Conservation (phyloP, 2,329 filamentous ascomycete genomes). For the Sporothrix brunneoviolacea region DNA sequence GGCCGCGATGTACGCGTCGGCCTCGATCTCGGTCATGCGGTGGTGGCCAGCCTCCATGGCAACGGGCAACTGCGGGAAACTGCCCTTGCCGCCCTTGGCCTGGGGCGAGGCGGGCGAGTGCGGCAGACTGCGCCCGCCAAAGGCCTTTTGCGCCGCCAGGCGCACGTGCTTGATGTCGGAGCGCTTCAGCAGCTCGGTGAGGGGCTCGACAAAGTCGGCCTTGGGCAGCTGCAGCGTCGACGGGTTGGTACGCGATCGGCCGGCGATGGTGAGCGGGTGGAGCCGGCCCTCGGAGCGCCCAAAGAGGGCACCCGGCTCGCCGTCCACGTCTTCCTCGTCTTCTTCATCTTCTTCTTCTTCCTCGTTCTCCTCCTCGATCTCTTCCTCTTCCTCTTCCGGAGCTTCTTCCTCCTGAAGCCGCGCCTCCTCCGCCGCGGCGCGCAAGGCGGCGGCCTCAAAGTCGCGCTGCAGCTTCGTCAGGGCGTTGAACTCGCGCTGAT, state of each 20-base stretch:
- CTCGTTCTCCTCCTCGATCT: slow-evolving; percentile 18
- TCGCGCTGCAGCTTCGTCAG: slow-evolving; percentile 51
- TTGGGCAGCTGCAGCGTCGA: slow-evolving; percentile 69
- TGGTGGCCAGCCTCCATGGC: slow-evolving; percentile 56
- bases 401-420: slow-evolving; percentile 23
- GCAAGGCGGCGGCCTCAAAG: slow-evolving; percentile 41
- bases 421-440: slow-evolving; percentile 31
- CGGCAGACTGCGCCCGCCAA: slow-evolving; percentile 72
- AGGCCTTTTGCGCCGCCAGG: slow-evolving; percentile 62
- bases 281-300: slow-evolving; percentile 28
- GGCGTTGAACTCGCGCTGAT: slow-evolving; percentile 47
- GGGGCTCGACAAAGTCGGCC: slow-evolving; percentile 61
- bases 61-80: slow-evolving; percentile 56
- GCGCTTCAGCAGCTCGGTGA: slow-evolving; percentile 59
- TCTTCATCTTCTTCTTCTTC: slow-evolving; percentile 24
- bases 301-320: neutral
- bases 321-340: slow-evolving; percentile 22
- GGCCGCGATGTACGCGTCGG: slow-evolving; percentile 63
- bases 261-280: slow-evolving; percentile 67
- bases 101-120: slow-evolving; percentile 66
- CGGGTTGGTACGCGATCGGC: slow-evolving; percentile 68
- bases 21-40: slow-evolving; percentile 68
- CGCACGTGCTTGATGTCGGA: slow-evolving; percentile 68
- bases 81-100: slow-evolving; percentile 33
- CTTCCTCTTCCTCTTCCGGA: slow-evolving; percentile 28